phyloP scores from a whole-genome alignment of 805 yeast species.

The Metschnikowia noctiluminum region DNA sequence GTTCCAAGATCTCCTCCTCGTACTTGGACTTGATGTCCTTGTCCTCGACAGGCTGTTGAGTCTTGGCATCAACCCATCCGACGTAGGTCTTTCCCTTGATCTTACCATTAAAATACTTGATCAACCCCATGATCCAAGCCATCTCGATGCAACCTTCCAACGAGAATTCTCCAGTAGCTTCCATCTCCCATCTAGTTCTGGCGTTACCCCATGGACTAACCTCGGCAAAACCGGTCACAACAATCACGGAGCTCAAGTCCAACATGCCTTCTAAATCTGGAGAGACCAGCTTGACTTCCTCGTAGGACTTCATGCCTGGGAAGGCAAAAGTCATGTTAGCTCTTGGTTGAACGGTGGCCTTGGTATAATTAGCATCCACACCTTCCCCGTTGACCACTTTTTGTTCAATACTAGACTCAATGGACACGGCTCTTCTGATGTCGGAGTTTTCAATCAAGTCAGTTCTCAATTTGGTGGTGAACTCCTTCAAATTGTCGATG shows the following conservation, averaged over 20 bases:
- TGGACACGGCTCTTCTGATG: constrained; percentile 90
- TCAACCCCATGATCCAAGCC: constrained; percentile 99
- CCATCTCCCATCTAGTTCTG: constrained; percentile 99
- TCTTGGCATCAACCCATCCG: constrained; percentile 97
- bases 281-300: constrained; percentile 63
- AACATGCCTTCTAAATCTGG: constrained; percentile 85
- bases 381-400: constrained; percentile 79
- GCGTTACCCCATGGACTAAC: constrained; percentile 99
- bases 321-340: constrained; percentile 92
- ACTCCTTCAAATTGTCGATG: constrained; percentile 85
- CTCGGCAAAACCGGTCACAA: constrained; percentile 96
- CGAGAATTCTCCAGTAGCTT: constrained; percentile 89
- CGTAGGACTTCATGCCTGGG: constrained; percentile 81
- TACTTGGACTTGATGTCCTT: constrained; percentile 89
- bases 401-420: constrained; percentile 88
- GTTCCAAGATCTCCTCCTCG: constrained; percentile 83
- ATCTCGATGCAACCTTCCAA: constrained; percentile 97
- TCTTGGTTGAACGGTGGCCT: constrained; percentile 82
- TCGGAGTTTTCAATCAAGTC: constrained; percentile 80
- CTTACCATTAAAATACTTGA: constrained; percentile 90
- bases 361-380: constrained; percentile 81
- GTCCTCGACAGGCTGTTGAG: constrained; percentile 90
- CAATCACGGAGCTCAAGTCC: constrained; percentile 88
- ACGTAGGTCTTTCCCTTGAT: constrained; percentile 87
- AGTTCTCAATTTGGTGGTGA: constrained; percentile 74